Conservation (phyloP, 495 filamentous ascomycete genomes). For the Lophium mytilinum region DNA sequence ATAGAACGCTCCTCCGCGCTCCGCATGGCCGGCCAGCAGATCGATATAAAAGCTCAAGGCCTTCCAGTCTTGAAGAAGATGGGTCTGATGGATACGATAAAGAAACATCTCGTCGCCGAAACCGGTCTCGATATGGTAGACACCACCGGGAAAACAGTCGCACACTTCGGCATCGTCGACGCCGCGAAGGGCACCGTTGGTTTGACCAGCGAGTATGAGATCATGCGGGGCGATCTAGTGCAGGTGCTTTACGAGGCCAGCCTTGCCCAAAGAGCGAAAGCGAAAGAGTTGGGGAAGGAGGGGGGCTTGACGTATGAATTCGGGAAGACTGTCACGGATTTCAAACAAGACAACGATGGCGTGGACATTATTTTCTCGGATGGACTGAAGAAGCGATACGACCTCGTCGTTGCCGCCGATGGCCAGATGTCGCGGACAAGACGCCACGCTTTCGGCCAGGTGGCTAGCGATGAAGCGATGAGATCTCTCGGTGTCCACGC, state of each 20-base stretch:
- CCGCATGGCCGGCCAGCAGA: constrained; percentile 32
- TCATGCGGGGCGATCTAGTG: constrained; percentile 41
- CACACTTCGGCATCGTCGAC: constrained; percentile 31
- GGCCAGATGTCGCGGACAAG: constrained; percentile 19
- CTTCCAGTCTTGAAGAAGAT: constrained; percentile 34
- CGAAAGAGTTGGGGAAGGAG: neutral
- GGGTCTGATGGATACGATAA: constrained; percentile 33
- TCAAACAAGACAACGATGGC: constrained; percentile 11
- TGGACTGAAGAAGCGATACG: constrained; percentile 11
- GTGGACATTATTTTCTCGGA: constrained; percentile 21
- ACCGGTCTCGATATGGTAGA: constrained; percentile 35
- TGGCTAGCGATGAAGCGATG: neutral
- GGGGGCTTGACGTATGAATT: constrained; percentile 31
- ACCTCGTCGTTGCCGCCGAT: constrained; percentile 26
- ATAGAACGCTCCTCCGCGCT: constrained; percentile 35
- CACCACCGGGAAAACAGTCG: constrained; percentile 15
- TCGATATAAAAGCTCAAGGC: constrained; percentile 39
- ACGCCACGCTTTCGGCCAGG: constrained; percentile 1
- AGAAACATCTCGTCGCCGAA: constrained; percentile 25
- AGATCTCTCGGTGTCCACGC: constrained; percentile 9
- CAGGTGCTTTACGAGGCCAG: constrained; percentile 33
- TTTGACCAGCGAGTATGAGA: constrained; percentile 41
- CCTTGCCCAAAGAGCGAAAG: constrained; percentile 14
- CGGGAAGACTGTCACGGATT: constrained; percentile 17
- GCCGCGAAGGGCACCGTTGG: constrained; percentile 26